A percentile compares a stretch with the other conserved stretches of the same genome.
phyloP scores from a whole-genome alignment of 805 yeast species.

The Jamesozyma gamospora region DNA sequence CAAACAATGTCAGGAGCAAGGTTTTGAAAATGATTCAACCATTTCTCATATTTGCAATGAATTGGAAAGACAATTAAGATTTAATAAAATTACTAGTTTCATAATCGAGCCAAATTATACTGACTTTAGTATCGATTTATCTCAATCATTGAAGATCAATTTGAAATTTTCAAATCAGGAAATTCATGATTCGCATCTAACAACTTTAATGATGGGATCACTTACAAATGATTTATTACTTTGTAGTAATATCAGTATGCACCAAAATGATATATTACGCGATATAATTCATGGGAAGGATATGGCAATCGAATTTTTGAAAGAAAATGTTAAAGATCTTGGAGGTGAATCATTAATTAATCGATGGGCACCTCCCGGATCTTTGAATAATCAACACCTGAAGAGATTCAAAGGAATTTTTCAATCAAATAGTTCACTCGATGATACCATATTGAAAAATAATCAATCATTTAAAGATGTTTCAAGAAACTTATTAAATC shows the following conservation, averaged over 20 bases:
- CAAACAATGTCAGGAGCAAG: slow-evolving; percentile 12
- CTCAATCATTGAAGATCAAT: slow-evolving; percentile 3
- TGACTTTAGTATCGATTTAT: slow-evolving; percentile 4
- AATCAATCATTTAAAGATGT: too few relatives aligned
- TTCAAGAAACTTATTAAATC: too few relatives aligned
- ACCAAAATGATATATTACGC: slow-evolving; percentile 8
- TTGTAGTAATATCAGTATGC: neutral
- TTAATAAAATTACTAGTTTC: neutral
- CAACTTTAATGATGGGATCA: neutral
- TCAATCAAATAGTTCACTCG: too few relatives aligned
- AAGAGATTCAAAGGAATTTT: slow-evolving; percentile 9
- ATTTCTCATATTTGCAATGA: neutral
- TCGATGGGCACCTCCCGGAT: slow-evolving; percentile 29
- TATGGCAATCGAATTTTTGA: slow-evolving; percentile 22
- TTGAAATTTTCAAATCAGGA: slow-evolving; percentile 1
- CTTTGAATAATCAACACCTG: slow-evolving; percentile 18
- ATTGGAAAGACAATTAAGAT: neutral
- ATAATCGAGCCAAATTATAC: neutral
- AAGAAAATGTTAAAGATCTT: slow-evolving; percentile 20
- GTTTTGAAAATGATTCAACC: slow-evolving; percentile 6
- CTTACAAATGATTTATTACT: neutral
- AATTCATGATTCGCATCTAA: neutral
- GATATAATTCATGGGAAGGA: slow-evolving; percentile 24
- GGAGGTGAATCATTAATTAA: slow-evolving; percentile 16
- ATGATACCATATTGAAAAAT: too few relatives aligned